Base-by-base conservation (phyloP, 768 basidiomycete species). In the Agaricus subrufescens region DNA sequence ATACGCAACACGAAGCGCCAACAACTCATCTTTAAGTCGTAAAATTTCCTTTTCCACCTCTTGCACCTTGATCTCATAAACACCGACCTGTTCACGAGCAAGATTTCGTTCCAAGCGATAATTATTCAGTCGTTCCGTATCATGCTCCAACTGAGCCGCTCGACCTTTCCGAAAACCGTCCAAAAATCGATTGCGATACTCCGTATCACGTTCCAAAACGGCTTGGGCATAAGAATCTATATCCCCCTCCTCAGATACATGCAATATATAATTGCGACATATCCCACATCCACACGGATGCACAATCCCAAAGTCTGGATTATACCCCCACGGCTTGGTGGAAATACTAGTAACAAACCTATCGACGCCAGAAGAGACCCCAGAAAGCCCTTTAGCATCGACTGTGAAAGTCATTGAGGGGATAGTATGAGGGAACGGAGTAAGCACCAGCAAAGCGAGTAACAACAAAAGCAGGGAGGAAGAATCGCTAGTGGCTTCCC, bases 41-140 rank as follows among this genome's bases (percentile, higher is more conserved):
- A 23, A 5, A 5, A 71, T 50, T 42, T 68, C 65, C 34, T 60
- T 46, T 12, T 60, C 45, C 11, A 62, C 52, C 12, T 56, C 37
- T 15, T 56, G 48, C 7, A 67, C 53, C 37, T 63, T 58, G 1
- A 52, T 56, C 25, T 59, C 56, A 31, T 61, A 53, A 9, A 50
- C 52, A 4, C 54, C 27, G 10, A 54, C 37, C 26, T 52, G 29
- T 26, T 56, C 60, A 0, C 57, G 26, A 2, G 65, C 63, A 26
- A 66, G 63, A n/a, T 66, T 56, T 3, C 65, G 60, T 53, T 69
- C 62, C 3, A 58, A 51, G 4, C 59, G 64, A 49, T 61, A 65
- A 11, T 45, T 38, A 2, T 44, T 52, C 9, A 68, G 43, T 5
- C 54, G 42, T 9, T 62, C 62, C 3, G 46, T 48, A 15, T 64